Evolutionary conservation across 495 filamentous ascomycete genomes (phyloP), one percentile per base, ranked within the genome.

Genomic region (Penicillium tannophilum): DNA sequence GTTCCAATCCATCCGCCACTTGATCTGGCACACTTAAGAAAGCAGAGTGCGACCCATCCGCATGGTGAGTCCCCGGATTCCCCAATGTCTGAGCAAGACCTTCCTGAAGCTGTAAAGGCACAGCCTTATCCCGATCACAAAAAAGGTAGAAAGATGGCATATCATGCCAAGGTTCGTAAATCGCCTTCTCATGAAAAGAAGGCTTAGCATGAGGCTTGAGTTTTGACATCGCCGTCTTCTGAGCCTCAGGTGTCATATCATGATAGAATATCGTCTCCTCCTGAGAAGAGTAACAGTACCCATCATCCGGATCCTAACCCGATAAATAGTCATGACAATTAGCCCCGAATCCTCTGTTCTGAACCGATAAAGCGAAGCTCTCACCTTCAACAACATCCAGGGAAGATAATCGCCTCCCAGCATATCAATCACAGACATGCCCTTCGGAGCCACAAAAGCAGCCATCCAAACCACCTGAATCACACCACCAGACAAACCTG

Each of bases 121-220:
- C 63, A 11, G 70, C 67, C 31, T 59, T 35, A 57, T 84, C 81
- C 11, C 72, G 59, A 28, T 81, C 76, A 43, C 75, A 82, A 16
- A 82, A 55, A 2, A 84, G 55, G 39, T 80, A 84, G 19, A 77
- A 78, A 12, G 67, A 71, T 0, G 80, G 78, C 20, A 81, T 68
- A 42, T 76, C 65, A 28, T 72, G 73, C 63, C 82, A 84, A 2
- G 74, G 72, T 2, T 79, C 70, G 52, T 78, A 67, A n/a, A 70
- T 73, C 20, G 70, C 59, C 0, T 62, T 42, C 31, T 64, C 68
- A 3, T 31, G 31, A 52, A 68, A 69, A 0, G 61, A 41, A 10
- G 24, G 24, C 10, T 39, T 50, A 12, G 67, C 43, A 1, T 63
- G 54, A 12, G 63, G 64, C 43, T 63, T 56, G 6, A 72, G 52